A percentile compares a stretch with the other conserved stretches of the same genome.
These are phyloP conservation scores for Cutaneotrichosporon cutaneum DNA, from an alignment of 1,284 basidiomycete species.

Conservation along the genomic window DNA sequence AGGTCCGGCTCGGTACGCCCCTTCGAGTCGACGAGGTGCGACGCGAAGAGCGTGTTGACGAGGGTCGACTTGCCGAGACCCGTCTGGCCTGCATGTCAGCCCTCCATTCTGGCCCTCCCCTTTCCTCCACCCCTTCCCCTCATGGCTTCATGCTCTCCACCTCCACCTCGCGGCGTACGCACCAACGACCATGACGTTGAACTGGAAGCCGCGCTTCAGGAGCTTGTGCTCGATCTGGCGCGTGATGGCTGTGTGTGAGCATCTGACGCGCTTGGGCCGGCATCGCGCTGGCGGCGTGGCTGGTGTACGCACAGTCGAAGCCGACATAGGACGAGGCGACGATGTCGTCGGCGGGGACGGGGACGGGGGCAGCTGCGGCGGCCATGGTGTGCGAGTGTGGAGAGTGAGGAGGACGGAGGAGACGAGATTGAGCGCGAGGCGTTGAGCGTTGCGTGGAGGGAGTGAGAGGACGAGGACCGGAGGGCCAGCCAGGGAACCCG, in stretches of 20 bases:
- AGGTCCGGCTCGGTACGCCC: conserved; percentile 85
- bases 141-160: not conserved
- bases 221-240: conserved; percentile 99
- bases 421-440: not conserved
- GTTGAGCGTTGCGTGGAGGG: not conserved
- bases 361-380: conserved; percentile 31
- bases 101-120: not conserved
- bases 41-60: conserved; percentile 98
- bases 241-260: conserved; percentile 64
- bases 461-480: not conserved
- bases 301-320: conserved; percentile 65
- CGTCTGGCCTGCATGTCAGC: conserved; percentile 72
- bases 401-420: not conserved
- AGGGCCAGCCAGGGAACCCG: not conserved
- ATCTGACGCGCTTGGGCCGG: not conserved
- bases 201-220: conserved; percentile 97
- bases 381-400: conserved; percentile 25
- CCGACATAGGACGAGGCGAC: conserved; percentile 85
- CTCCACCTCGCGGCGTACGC: conserved; percentile 47
- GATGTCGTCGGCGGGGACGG: conserved; percentile 60
- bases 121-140: not conserved
- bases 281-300: not conserved
- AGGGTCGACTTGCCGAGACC: conserved; percentile 97
- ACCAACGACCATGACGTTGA: conserved; percentile 97
- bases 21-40: conserved; percentile 96